phyloP scores from a whole-genome alignment of 2,329 filamentous ascomycete genomes.

The Pyricularia sp. region DNA sequence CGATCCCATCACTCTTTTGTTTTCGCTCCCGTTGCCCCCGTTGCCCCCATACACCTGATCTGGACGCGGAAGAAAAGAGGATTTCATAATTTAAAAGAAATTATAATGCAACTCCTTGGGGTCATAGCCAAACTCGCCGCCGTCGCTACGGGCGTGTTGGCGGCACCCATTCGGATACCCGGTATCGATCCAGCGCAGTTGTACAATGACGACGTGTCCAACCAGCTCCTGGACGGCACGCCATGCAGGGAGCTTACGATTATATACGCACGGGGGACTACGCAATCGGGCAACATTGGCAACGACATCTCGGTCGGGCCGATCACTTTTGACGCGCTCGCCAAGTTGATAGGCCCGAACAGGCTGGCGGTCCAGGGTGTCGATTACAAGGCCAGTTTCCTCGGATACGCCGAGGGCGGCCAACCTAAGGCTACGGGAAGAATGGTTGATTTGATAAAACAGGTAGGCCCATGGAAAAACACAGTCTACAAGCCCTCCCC shows the following conservation, averaged over 20 bases:
- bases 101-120: too few relatives aligned
- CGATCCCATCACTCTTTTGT: too few relatives aligned
- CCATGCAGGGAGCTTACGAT: neutral
- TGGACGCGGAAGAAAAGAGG: too few relatives aligned
- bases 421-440: slow-evolving; percentile 3
- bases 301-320: neutral
- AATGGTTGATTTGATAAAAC: slow-evolving; percentile 8
- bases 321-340: neutral
- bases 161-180: too few relatives aligned
- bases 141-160: too few relatives aligned
- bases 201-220: neutral
- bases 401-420: neutral
- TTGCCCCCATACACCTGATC: too few relatives aligned
- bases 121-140: too few relatives aligned
- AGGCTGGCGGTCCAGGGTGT: neutral
- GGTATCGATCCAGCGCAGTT: too few relatives aligned
- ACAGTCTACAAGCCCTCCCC: too few relatives aligned
- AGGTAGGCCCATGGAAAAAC: too few relatives aligned
- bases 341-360: neutral
- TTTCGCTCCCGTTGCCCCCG: too few relatives aligned
- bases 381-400: neutral
- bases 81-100: too few relatives aligned
- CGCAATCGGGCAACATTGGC: neutral
- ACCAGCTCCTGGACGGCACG: neutral
- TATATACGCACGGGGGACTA: neutral